phyloP scores from a whole-genome alignment of 371 early-diverging fungal genomes.

The Circinella umbellata region DNA sequence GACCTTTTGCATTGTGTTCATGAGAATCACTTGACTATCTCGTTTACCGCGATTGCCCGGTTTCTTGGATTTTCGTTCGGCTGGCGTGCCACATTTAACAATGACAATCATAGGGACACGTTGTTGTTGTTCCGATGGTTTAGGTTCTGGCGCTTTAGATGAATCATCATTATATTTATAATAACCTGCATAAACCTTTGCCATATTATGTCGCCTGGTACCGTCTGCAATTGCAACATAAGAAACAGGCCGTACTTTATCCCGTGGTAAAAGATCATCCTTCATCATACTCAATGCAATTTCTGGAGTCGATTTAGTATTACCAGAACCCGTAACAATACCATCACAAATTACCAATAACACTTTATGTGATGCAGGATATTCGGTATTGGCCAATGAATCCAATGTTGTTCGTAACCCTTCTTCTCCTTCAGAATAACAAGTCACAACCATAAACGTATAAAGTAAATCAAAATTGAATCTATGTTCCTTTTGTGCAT shows the following conservation, averaged over 20 bases:
- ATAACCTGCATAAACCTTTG: constrained; percentile 84
- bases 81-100: constrained; percentile 83
- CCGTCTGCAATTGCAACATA: constrained; percentile 93
- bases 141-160: constrained; percentile 32
- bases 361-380: constrained; percentile 81
- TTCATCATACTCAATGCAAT: constrained; percentile 78
- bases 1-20: constrained; percentile 90
- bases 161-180: constrained; percentile 63
- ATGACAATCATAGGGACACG: constrained; percentile 71
- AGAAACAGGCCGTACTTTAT: constrained; percentile 60
- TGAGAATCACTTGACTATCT: constrained; percentile 77
- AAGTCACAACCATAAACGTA: constrained; percentile 70
- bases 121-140: constrained; percentile 51
- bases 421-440: constrained; percentile 87
- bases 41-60: constrained; percentile 62
- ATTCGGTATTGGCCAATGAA: constrained; percentile 84
- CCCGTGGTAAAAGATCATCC: constrained; percentile 62
- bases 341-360: constrained; percentile 87
- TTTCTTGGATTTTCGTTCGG: constrained; percentile 61
- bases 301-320: constrained; percentile 72
- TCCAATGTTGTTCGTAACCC: constrained; percentile 88
- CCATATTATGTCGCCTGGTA: constrained; percentile 86
- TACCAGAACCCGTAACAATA: constrained; percentile 74
- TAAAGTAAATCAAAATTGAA: constrained; percentile 55
- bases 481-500: constrained; percentile 43